Conservation (phyloP, 2,329 filamentous ascomycete genomes). For the Hypoxylon sp. region DNA sequence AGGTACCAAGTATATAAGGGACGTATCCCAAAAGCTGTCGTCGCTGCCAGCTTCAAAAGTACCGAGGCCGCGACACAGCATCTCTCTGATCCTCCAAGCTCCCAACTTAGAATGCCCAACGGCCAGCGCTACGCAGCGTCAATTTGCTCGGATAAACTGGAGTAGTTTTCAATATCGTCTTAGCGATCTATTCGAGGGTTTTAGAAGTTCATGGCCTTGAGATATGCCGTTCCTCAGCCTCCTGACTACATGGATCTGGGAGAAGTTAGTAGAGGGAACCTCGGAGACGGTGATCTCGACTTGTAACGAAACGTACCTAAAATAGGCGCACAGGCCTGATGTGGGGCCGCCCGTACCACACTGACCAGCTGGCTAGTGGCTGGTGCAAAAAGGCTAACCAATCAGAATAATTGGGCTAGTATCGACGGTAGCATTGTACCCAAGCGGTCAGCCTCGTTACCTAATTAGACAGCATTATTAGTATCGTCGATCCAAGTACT, state of each 20-base stretch:
- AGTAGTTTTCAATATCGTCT: neutral
- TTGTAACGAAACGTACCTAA: constrained; percentile 19
- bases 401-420: constrained; percentile 17
- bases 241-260: constrained; percentile 12
- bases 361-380: constrained; percentile 4
- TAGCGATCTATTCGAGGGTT: neutral
- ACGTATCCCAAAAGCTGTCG: neutral
- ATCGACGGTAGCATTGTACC: constrained; percentile 27
- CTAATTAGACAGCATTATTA: neutral
- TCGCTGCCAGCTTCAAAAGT: constrained; percentile 15
- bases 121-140: constrained; percentile 4
- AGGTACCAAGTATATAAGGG: neutral
- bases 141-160: constrained; percentile 23
- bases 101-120: constrained; percentile 9
- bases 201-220: neutral
- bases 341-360: neutral
- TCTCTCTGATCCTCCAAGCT: constrained; percentile 17
- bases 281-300: constrained; percentile 1
- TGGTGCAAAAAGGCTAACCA: constrained; percentile 25
- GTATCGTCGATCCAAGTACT: constrained; percentile 16
- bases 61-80: constrained; percentile 23
- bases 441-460: constrained; percentile 33
- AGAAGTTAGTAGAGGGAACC: constrained; percentile 25
- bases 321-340: neutral
- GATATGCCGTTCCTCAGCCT: constrained; percentile 26